Percentiles rank a stretch among this genome's conserved stretches.
These are phyloP conservation scores for Aureobasidium sp. DNA, from an alignment of 2,329 filamentous ascomycete genomes.

Conservation along the genomic window DNA sequence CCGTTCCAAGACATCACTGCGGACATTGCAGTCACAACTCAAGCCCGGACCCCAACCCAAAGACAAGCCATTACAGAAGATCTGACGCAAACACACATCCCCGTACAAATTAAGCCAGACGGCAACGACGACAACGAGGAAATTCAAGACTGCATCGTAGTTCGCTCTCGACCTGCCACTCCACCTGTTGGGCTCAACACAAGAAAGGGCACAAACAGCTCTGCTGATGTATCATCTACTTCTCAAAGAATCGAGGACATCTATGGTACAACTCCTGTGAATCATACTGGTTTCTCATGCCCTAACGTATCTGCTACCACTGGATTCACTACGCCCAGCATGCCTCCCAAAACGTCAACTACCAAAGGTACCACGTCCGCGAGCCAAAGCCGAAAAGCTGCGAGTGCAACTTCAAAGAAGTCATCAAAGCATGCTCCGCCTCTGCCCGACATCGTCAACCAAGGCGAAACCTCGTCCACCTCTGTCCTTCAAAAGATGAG, in stretches of 20 bases:
- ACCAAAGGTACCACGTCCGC: neutral
- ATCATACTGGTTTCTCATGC: neutral
- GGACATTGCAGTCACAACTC: neutral
- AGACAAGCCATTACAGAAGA: neutral
- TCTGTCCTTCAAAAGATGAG: neutral
- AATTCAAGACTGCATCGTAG: neutral
- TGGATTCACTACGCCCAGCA: neutral
- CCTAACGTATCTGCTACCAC: neutral
- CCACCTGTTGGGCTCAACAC: neutral
- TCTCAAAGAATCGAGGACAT: neutral
- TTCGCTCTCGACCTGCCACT: neutral
- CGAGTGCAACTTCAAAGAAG: neutral
- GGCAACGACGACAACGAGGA: neutral
- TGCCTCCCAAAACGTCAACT: neutral
- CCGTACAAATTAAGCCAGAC: neutral
- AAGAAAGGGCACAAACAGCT: neutral
- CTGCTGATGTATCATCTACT: neutral
- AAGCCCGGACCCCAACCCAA: neutral
- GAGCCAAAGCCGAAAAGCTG: neutral
- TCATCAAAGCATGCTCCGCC: neutral
- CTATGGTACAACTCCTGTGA: neutral
- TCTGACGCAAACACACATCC: neutral
- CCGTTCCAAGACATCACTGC: neutral
- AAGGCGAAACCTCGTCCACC: neutral
- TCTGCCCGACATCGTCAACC: neutral